Percentiles rank a stretch among this genome's conserved stretches.
Evolutionary conservation across 2,329 filamentous ascomycete genomes (phyloP).

Genomic region (Fusarium napiforme): DNA sequence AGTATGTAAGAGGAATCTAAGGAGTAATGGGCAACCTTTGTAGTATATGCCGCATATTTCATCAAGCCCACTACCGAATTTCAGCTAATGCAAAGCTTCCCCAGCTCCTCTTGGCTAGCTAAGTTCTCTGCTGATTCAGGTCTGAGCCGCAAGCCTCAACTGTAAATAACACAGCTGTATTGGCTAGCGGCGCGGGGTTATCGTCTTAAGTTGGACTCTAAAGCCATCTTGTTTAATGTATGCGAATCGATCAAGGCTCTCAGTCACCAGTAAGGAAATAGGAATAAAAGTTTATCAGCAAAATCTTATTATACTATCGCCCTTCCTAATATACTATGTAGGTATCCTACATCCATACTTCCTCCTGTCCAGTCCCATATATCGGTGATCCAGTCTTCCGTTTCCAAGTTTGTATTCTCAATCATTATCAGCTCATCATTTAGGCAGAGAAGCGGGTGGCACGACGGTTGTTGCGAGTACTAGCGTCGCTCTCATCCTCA

Average conservation of each 20-base stretch:
- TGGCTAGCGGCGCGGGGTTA: background rate
- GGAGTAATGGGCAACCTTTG: background rate
- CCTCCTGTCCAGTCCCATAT: background rate
- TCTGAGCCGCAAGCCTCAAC: background rate
- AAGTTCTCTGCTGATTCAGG: background rate
- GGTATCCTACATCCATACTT: too few relatives aligned
- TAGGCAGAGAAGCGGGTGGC: background rate
- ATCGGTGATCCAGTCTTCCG: accelerated
- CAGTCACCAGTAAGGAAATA: accelerated
- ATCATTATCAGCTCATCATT: background rate
- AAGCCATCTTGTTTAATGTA: too few relatives aligned
- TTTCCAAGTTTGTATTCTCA: background rate
- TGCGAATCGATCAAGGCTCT: too few relatives aligned
- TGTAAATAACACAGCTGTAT: too few relatives aligned
- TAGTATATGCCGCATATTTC: background rate
- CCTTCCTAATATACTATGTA: background rate
- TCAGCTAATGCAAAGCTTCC: accelerated
- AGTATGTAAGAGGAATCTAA: too few relatives aligned
- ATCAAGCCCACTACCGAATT: accelerated
- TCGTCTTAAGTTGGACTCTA: too few relatives aligned
- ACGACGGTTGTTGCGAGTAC: conserved; percentile 4
- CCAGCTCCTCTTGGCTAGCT: background rate
- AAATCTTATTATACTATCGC: background rate
- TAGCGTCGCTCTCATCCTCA: background rate
- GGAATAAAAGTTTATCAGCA: background rate